Base-by-base conservation (phyloP, 768 basidiomycete genomes). In the Russula ochroleuca region DNA sequence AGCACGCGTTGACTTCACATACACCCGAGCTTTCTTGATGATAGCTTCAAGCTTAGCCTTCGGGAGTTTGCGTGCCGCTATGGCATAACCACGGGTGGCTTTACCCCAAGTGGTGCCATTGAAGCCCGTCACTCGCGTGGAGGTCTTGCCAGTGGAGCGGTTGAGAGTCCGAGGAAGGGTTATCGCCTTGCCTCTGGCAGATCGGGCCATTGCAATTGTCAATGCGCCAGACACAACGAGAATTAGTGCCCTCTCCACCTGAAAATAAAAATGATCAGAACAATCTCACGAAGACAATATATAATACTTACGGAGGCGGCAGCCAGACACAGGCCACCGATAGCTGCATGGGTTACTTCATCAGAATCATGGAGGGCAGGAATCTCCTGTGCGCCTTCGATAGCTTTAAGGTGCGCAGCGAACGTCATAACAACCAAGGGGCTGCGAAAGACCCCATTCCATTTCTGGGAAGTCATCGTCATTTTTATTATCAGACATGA, bases 361-460 rank as follows among this genome's bases (percentile, higher is more conserved):
- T 57, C 31, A 19, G 31, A 43, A 19, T 6, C 28, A 28, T 28
- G 28, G 28, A 28, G 28, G 28, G 2, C 28, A 11, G 14, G 19
- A 47, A 57, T 10, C 13, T 19, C 5, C 17, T 10, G 13, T 2
- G n/a, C 21, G 9, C 23, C 47, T 23, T 25, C 11, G 13, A 14
- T 48, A 25, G 47, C 47, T 13, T n/a, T 25, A 28, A 57, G 56
- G 13, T 56, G 55, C 4, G 41, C 5, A 14, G 55, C 17, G 11
- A 56, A 56, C 9, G 25, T 56, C 28, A 45, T 41, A 8, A 56
- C 3, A 5, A 56, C 9, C 5, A 56, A 45, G 23, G 40, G 25
- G 41, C 55, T 9, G 17, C 25, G 41, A n/a, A 56, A 45, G 25
- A 19, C 40, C 55, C 55, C 55, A 41, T 13, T 43, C 55, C 55